phyloP scores from a whole-genome alignment of 305 asterid genomes.

The Ruellia speciosa region DNA sequence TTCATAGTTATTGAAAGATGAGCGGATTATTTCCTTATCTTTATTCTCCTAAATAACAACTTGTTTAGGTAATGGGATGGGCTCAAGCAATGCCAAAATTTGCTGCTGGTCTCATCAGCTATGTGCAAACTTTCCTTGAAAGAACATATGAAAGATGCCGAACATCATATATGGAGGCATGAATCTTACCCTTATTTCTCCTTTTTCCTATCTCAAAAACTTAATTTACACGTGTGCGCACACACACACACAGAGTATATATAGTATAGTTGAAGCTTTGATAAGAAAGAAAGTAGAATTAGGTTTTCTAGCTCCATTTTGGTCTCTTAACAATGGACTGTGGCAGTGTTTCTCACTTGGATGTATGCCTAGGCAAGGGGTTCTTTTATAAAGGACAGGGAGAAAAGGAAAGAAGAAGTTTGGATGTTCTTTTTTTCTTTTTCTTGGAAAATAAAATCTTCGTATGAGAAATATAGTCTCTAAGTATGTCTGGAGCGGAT shows the following conservation, averaged over 20 bases:
- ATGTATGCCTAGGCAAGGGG: conserved; percentile 7
- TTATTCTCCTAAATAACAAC: conserved; percentile 16
- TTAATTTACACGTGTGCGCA: neutral
- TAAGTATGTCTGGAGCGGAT: no score
- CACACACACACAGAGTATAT: no score
- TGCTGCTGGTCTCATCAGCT: conserved; percentile 77
- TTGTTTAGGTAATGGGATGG: conserved; percentile 87
- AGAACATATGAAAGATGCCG: conserved; percentile 98
- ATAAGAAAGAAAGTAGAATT: no score
- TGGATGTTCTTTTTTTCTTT: conserved; percentile 6
- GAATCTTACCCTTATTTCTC: conserved; percentile 16
- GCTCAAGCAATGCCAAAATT: conserved; percentile 99
- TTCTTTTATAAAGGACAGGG: conserved; percentile 1
- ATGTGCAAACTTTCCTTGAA: conserved; percentile 91
- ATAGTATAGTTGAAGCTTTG: no score
- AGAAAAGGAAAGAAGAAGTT: conserved; percentile 2
- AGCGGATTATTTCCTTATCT: conserved; percentile 16
- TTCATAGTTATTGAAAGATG: conserved; percentile 5
- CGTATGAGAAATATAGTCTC: no score
- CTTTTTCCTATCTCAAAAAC: neutral
- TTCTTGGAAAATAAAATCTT: neutral
- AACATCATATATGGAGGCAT: conserved; percentile 95
- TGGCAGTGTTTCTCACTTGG: conserved; percentile 6
- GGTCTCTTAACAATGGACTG: no score
- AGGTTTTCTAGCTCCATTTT: no score